These are phyloP conservation scores for Psilocybe tampanensis DNA, from an alignment of 768 basidiomycete genomes.

Conservation along the genomic window DNA sequence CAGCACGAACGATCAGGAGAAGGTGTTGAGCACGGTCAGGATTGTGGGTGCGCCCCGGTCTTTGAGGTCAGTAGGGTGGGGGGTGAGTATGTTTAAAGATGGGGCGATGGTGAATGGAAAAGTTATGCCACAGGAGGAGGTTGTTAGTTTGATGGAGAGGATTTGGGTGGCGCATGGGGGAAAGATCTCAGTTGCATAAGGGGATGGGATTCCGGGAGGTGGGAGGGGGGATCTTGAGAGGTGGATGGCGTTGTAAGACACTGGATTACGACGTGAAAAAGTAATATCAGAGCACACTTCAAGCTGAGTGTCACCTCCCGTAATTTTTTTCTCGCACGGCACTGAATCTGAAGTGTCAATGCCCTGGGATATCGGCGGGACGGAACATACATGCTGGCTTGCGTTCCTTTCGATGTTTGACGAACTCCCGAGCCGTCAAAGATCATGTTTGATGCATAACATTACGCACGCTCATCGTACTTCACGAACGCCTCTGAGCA, in stretches of 20 bases:
- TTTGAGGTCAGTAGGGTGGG: constrained; percentile 2
- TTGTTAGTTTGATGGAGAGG: constrained; percentile 5
- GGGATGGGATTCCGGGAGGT: not conserved
- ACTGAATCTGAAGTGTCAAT: not conserved
- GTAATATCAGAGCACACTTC: not conserved
- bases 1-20: not conserved
- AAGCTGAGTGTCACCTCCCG: not conserved
- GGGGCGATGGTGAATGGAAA: constrained; percentile 8
- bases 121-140: not conserved
- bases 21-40: not conserved
- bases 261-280: no score
- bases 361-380: no score
- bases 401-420: no score
- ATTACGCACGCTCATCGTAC: no score
- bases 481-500: no score
- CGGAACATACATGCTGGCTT: no score
- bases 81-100: not conserved
- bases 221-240: not conserved
- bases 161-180: constrained; percentile 8
- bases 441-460: no score
- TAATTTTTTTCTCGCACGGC: not conserved
- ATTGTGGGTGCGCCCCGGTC: not conserved
- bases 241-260: no score
- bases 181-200: not conserved
- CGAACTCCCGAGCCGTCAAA: no score